phyloP scores from a whole-genome alignment of 1,284 basidiomycete species.

The Pseudozyma tsukubaensis region DNA sequence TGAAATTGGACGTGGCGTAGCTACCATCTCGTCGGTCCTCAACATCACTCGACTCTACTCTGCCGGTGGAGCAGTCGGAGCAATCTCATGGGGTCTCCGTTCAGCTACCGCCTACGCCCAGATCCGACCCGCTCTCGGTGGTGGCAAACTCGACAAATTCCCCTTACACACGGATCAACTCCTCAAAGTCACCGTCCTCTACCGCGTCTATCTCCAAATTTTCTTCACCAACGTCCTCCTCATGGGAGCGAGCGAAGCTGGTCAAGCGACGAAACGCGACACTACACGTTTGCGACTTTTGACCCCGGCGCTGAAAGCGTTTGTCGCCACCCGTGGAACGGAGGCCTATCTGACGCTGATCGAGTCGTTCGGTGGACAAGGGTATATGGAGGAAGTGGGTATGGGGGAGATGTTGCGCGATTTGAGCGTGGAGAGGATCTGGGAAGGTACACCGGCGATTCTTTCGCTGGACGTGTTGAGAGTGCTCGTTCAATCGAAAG shows the following conservation, averaged over 20 bases:
- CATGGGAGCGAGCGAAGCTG: constrained; percentile 84
- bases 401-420: constrained; percentile 73
- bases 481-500: constrained; percentile 71
- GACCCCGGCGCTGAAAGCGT: constrained; percentile 80
- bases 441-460: constrained; percentile 77
- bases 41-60: constrained; percentile 73
- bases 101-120: constrained; percentile 42
- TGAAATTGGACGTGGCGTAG: constrained; percentile 75
- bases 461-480: constrained; percentile 78
- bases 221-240: constrained; percentile 96
- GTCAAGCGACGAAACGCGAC: constrained; percentile 96
- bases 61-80: constrained; percentile 40
- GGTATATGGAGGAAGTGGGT: constrained; percentile 82
- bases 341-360: constrained; percentile 80
- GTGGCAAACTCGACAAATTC: constrained; percentile 73
- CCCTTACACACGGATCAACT: constrained; percentile 65
- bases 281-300: constrained; percentile 80
- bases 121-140: constrained; percentile 73
- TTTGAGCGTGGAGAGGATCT: constrained; percentile 80
- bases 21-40: constrained; percentile 75
- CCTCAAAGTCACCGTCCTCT: constrained; percentile 73
- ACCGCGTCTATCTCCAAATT: constrained; percentile 76
- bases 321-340: constrained; percentile 76
- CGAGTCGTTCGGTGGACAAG: constrained; percentile 80
- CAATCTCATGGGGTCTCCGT: constrained; percentile 48